A percentile compares a stretch with the other conserved stretches of the same genome.
phyloP scores from a whole-genome alignment of 1,284 basidiomycete species.

The Ustilago tritici region DNA sequence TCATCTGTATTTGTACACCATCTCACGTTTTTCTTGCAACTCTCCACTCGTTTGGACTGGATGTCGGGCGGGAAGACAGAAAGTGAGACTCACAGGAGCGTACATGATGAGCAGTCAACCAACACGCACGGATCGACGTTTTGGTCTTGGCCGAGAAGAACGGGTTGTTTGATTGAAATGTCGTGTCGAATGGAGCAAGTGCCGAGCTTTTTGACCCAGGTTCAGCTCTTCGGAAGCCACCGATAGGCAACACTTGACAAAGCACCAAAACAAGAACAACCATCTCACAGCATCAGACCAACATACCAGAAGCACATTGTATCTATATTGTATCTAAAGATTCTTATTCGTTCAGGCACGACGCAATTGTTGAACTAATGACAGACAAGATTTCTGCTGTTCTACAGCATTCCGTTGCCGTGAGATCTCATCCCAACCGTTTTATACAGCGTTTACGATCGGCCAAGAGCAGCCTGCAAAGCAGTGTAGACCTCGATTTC shows the following conservation, averaged over 20 bases:
- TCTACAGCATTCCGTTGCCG: background rate
- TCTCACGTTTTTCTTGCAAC: background rate
- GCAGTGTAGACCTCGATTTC: slow-evolving; percentile 97
- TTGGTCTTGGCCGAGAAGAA: no score
- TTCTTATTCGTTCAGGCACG: slow-evolving; percentile 21
- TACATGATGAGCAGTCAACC: no score
- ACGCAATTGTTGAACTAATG: background rate
- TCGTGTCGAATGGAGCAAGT: no score
- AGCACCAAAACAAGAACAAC: background rate
- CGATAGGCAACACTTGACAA: background rate
- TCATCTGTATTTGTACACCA: slow-evolving; percentile 17
- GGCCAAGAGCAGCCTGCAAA: slow-evolving; percentile 82
- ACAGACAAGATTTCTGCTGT: background rate
- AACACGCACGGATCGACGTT: no score
- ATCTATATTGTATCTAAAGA: slow-evolving; percentile 3
- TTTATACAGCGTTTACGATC: slow-evolving; percentile 35
- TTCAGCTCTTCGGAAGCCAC: no score
- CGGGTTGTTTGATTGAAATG: no score
- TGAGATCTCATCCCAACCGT: background rate
- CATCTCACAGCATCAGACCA: background rate
- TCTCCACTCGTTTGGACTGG: no score
- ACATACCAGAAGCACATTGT: background rate
- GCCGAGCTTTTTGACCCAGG: no score
- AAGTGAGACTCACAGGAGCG: background rate
- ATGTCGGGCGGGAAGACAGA: no score